These are phyloP conservation scores for Boletus rufocinnamomeus DNA, from an alignment of 768 basidiomycete species.

Conservation along the genomic window DNA sequence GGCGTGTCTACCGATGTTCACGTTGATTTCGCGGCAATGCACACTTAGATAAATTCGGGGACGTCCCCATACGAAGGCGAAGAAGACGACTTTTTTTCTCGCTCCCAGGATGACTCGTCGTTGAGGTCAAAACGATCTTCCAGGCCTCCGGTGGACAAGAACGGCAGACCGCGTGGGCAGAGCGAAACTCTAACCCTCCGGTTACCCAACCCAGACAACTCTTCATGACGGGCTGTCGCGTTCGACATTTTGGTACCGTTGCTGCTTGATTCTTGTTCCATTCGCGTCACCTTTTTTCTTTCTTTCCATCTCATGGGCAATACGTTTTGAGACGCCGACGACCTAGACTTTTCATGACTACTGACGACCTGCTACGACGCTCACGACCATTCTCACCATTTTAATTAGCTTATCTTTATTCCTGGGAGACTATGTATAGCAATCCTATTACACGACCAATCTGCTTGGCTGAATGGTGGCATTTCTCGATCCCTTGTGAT, in stretches of 20 bases:
- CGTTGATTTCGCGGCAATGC: too few relatives aligned
- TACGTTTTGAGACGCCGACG: neutral
- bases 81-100: constrained; percentile 70
- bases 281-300: neutral
- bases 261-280: neutral
- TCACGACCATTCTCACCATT: constrained; percentile 6
- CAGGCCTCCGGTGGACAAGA: constrained; percentile 23
- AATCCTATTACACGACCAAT: constrained; percentile 1
- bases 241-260: neutral
- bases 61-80: constrained; percentile 77
- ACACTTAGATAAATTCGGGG: constrained; percentile 84
- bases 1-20: constrained; percentile 3
- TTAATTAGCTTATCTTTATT: constrained; percentile 14
- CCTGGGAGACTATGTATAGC: neutral
- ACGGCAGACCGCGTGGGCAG: constrained; percentile 52
- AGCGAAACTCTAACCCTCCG: constrained; percentile 46
- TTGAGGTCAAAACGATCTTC: constrained; percentile 40
- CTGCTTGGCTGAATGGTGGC: neutral
- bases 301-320: neutral
- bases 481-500: neutral
- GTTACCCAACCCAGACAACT: constrained; percentile 6
- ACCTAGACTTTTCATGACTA: constrained; percentile 8
- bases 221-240: constrained; percentile 8
- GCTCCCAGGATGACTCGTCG: constrained; percentile 58
- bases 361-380: constrained; percentile 14